phyloP scores from a whole-genome alignment of 495 filamentous ascomycete genomes.

The Copromyces sp. region DNA sequence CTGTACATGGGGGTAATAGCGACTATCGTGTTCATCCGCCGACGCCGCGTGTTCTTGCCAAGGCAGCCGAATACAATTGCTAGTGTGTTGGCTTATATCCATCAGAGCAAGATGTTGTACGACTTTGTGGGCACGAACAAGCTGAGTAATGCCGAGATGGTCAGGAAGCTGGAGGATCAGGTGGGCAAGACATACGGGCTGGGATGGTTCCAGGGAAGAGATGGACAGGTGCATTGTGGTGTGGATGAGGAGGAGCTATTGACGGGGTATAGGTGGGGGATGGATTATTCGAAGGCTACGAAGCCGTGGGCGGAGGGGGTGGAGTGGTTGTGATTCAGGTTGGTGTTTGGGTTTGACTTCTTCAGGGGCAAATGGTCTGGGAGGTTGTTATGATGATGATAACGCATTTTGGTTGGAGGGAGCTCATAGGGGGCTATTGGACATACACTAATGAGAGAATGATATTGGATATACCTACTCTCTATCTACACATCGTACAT shows the following conservation, averaged over 20 bases:
- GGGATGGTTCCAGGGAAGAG: constrained; percentile 61
- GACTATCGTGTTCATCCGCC: constrained; percentile 39
- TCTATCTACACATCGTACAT: neutral
- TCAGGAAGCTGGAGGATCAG: constrained; percentile 34
- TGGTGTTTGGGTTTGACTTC: neutral
- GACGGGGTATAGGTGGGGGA: constrained; percentile 50
- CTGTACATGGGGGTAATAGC: constrained; percentile 45
- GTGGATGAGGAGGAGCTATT: constrained; percentile 61
- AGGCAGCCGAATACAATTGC: constrained; percentile 65
- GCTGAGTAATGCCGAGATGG: constrained; percentile 47
- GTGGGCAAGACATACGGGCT: constrained; percentile 56
- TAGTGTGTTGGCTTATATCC: constrained; percentile 59
- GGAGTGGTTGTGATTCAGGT: constrained; percentile 16
- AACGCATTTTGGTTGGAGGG: neutral
- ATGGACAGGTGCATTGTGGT: constrained; percentile 55
- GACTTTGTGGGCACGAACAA: constrained; percentile 58
- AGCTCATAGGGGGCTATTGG: neutral
- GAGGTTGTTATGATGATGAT: neutral
- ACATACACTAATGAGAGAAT: neutral
- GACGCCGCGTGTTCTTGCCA: constrained; percentile 55
- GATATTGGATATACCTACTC: neutral
- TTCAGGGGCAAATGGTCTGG: neutral
- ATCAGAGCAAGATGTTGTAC: constrained; percentile 64
- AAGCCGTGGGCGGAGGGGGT: constrained; percentile 33
- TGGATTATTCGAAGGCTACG: constrained; percentile 29